A percentile compares a stretch with the other conserved stretches of the same genome.
phyloP scores from a whole-genome alignment of 169 alveolate genomes.

The Eimeria zaria region DNA sequence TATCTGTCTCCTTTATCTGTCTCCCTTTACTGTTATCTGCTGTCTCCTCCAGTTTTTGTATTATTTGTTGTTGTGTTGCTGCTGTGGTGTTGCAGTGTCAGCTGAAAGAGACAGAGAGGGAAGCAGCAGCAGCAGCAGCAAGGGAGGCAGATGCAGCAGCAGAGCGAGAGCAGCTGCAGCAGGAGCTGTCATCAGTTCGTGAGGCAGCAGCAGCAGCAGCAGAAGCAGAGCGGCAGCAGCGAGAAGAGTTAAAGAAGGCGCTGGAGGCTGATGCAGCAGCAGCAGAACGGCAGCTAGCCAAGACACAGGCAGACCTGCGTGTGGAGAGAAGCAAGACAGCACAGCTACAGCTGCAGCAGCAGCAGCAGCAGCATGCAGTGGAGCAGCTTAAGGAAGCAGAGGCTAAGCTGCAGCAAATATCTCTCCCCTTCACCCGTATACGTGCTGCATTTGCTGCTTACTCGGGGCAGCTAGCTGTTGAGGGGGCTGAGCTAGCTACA shows the following conservation, averaged over 20 bases:
- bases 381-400: conserved; percentile 36
- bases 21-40: background rate
- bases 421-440: background rate
- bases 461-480: background rate
- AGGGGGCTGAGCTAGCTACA: conserved; percentile 28
- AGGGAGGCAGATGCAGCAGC: conserved; percentile 55
- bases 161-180: conserved; percentile 33
- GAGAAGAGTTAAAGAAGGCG: background rate
- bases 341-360: conserved; percentile 36
- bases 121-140: conserved; percentile 63
- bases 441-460: conserved; percentile 14
- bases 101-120: conserved; percentile 16
- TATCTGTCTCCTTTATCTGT: background rate
- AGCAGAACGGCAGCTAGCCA: conserved; percentile 13
- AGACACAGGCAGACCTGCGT: conserved; percentile 18
- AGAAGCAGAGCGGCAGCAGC: background rate
- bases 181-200: conserved; percentile 27
- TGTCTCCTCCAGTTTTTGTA: background rate
- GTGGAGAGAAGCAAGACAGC: background rate
- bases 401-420: conserved; percentile 24
- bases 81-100: conserved; percentile 20
- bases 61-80: background rate
- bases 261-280: background rate
- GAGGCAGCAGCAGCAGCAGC: conserved; percentile 68
- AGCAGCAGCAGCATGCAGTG: conserved; percentile 56